Evolutionary conservation across 1,139 yeast genomes (phyloP).

Genomic region (Diutina sp.): DNA sequence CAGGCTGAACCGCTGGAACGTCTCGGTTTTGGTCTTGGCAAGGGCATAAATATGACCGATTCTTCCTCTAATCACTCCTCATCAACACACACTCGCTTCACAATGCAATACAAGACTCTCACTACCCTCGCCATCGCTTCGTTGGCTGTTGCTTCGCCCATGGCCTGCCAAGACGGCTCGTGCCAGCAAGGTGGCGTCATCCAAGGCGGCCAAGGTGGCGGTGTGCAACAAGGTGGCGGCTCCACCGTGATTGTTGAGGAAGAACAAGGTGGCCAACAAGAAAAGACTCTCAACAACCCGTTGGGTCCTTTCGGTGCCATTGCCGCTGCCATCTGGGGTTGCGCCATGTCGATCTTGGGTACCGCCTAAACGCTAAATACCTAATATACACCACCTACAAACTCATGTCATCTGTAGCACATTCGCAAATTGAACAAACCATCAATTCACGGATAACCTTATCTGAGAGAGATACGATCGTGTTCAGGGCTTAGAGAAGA

Average conservation of each 20-base stretch:
- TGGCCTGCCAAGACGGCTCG: not conserved
- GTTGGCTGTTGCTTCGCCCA: slow-evolving; percentile 1
- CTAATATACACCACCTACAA: too few species aligned
- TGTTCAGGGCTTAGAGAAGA: too few species aligned
- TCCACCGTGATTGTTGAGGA: not conserved
- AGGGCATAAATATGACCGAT: not conserved
- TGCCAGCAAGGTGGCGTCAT: not conserved
- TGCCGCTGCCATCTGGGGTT: slow-evolving; percentile 1
- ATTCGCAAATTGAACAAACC: too few species aligned
- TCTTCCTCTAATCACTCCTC: not conserved
- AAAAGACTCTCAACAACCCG: not conserved
- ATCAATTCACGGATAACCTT: too few species aligned
- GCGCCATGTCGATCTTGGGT: not conserved
- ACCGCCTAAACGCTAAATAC: not conserved
- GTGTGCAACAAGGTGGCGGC: not conserved
- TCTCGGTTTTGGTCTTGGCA: not conserved
- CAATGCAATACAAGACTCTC: not conserved
- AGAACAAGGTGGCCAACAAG: not conserved
- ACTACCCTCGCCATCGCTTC: slow-evolving; percentile 1
- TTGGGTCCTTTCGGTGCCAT: slow-evolving; percentile 1
- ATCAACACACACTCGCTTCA: not conserved
- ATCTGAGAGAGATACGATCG: too few species aligned
- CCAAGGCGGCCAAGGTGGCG: not conserved
- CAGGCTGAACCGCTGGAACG: not conserved
- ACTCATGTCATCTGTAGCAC: not conserved